phyloP scores from a whole-genome alignment of 2,329 filamentous ascomycete species.

The Curvularia hawaiiensis region DNA sequence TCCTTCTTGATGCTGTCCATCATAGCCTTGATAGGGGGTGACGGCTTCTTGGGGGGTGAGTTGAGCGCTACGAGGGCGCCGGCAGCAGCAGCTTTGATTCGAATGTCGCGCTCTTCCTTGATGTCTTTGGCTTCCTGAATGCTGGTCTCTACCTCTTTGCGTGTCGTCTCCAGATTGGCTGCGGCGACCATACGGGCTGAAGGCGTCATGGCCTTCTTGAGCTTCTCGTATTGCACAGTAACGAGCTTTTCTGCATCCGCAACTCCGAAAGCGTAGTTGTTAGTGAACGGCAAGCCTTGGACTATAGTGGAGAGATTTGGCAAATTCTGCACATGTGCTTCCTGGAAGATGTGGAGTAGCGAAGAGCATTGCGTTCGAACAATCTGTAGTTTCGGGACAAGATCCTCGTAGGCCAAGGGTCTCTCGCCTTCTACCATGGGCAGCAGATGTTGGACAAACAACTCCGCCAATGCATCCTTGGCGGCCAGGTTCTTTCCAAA shows the following conservation, averaged over 20 bases:
- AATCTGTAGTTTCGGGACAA: constrained; percentile 87
- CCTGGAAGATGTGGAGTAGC: constrained; percentile 87
- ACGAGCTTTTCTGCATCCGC: constrained; percentile 87
- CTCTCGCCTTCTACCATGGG: constrained; percentile 81
- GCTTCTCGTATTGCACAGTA: constrained; percentile 79
- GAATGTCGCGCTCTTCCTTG: constrained; percentile 82
- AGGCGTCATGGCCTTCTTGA: constrained; percentile 88
- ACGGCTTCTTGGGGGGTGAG: constrained; percentile 89
- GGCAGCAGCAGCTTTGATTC: constrained; percentile 84
- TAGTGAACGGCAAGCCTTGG: constrained; percentile 89
- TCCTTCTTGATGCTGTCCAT: constrained; percentile 99
- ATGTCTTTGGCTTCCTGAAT: constrained; percentile 80
- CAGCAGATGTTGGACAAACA: constrained; percentile 70
- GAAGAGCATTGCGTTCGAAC: constrained; percentile 91
- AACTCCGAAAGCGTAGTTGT: constrained; percentile 90
- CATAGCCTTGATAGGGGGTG: constrained; percentile 89
- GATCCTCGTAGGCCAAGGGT: constrained; percentile 82
- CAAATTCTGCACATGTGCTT: constrained; percentile 64
- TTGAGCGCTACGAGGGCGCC: constrained; percentile 88
- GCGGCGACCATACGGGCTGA: constrained; percentile 84
- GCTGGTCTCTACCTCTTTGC: constrained; percentile 69
- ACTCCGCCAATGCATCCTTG: constrained; percentile 58
- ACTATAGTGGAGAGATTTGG: constrained; percentile 87
- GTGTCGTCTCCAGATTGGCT: constrained; percentile 78
- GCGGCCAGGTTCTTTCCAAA: constrained; percentile 66